Percentiles rank a stretch among this genome's conserved stretches.
These are phyloP conservation scores for Antrodiella citrinella DNA, from an alignment of 768 basidiomycete genomes.

Conservation along the genomic window DNA sequence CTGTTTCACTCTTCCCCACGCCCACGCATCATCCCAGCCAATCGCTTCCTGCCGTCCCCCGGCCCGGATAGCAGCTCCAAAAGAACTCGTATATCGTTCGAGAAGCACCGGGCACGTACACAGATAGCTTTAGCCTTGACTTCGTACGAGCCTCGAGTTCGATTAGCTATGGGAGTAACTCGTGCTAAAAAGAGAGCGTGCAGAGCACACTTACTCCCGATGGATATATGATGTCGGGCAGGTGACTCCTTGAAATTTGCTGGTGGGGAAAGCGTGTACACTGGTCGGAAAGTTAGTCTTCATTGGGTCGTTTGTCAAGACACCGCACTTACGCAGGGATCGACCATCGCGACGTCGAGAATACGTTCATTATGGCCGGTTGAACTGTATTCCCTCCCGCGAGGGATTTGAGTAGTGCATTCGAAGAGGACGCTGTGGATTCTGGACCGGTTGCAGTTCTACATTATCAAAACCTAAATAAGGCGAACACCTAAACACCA, in stretches of 20 bases:
- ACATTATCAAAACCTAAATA: not conserved
- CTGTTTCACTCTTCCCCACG: not conserved
- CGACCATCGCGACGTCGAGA: not conserved
- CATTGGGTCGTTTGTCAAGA: not conserved
- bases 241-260: not conserved
- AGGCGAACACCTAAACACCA: not conserved
- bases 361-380: not conserved
- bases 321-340: not conserved
- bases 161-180: not conserved
- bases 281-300: no score
- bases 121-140: not conserved
- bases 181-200: not conserved
- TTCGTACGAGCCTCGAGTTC: not conserved
- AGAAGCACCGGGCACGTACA: not conserved
- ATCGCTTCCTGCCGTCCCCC: not conserved
- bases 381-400: not conserved
- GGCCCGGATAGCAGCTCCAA: not conserved
- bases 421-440: not conserved
- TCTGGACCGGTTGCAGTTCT: not conserved
- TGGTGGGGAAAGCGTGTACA: not conserved
- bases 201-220: not conserved
- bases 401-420: not conserved
- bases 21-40: not conserved
- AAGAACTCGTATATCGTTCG: not conserved
- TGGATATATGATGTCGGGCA: not conserved